phyloP scores from a whole-genome alignment of 78 protist species.

The Bigelowiella natans region DNA sequence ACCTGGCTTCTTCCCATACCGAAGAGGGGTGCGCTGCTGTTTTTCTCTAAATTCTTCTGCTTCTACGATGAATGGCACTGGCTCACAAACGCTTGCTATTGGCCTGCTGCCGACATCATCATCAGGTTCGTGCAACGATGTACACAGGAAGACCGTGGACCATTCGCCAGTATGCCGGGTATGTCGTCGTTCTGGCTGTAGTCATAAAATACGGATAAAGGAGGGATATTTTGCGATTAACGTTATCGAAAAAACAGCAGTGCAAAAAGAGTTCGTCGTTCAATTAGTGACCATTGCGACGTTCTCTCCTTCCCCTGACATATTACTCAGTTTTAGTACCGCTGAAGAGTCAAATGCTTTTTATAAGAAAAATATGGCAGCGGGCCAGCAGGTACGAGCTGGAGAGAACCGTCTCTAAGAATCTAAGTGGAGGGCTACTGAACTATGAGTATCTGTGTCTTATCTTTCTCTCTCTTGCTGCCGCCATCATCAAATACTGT shows the following conservation, averaged over 20 bases:
- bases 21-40: slow-evolving; percentile 89
- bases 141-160: slow-evolving; percentile 89
- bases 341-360: slow-evolving; percentile 91
- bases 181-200: too few species aligned
- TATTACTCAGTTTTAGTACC: slow-evolving; percentile 78
- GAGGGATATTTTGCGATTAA: too few species aligned
- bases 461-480: background rate
- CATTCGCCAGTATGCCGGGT: slow-evolving; percentile 85
- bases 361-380: slow-evolving; percentile 63
- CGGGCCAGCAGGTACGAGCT: slow-evolving; percentile 48
- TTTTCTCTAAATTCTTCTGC: too few species aligned
- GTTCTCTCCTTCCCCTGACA: too few species aligned
- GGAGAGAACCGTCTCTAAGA: background rate
- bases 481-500: background rate
- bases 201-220: too few species aligned
- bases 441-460: too few species aligned
- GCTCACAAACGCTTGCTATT: too few species aligned
- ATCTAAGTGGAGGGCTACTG: background rate
- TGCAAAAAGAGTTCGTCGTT: too few species aligned
- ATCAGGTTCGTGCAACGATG: slow-evolving; percentile 94
- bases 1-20: slow-evolving; percentile 9
- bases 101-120: too few species aligned
- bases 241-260: too few species aligned
- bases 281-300: too few species aligned
- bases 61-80: too few species aligned